Evolutionary conservation across 176 grass and related monocot species (phyloP), one percentile per base, ranked within the genome.

Genomic region (Paspalum notatum): DNA sequence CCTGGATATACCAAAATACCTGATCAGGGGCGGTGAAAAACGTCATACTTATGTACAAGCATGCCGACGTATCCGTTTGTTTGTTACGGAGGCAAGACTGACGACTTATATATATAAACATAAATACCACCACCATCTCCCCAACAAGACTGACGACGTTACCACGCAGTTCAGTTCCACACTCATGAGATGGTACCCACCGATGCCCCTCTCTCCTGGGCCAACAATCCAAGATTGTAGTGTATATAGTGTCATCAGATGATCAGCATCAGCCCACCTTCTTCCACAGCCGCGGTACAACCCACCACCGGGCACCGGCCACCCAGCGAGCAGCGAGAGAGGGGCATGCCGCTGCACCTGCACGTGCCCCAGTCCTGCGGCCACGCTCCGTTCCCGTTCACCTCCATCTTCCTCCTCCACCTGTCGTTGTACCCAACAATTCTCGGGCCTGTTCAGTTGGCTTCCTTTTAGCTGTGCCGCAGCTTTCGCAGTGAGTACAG

Each of bases 371-470:
- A n/a, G n/a, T n/a, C n/a, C n/a, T 32, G 32, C 32, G 32, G 32
- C 32, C 2, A 32, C 32, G 32, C 32, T 32, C 32, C 32, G 32
- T 32, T 32, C 32, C 32, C 71, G 39, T 68, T 92, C 38, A 82
- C 69, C 85, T 93, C n/a, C n/a, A n/a, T n/a, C 90, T 83, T 92
- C 89, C 76, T 97, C 89, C 82, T 92, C 92, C n/a, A n/a, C 71
- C 85, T 74, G 52, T 87, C 84, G n/a, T 84, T 98, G 84, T 94
- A 94, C 48, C 91, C 90, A 59, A 94, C 80, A 57, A 98, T 93
- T 77, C 68, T 94, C n/a, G n/a, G n/a, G n/a, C n/a, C n/a, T n/a
- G n/a, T n/a, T n/a, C n/a, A n/a, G n/a, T n/a, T n/a, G n/a, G n/a
- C n/a, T n/a, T n/a, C n/a, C n/a, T n/a, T n/a, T n/a, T n/a, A n/a